These are phyloP conservation scores for Xylaria sp. DNA, from an alignment of 2,329 filamentous ascomycete genomes.

Conservation along the genomic window DNA sequence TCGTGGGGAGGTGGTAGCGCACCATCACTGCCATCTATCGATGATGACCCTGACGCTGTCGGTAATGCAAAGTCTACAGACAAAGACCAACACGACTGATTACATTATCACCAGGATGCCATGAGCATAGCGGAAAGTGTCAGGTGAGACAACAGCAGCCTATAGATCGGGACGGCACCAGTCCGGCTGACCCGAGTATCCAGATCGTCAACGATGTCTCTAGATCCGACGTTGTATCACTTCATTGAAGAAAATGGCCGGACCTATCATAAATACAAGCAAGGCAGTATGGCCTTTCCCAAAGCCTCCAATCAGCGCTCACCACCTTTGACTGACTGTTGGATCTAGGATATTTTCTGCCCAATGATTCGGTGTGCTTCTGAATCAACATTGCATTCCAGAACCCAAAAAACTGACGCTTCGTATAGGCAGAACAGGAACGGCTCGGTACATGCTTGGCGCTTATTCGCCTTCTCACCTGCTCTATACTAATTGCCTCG, in stretches of 20 bases:
- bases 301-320: background rate
- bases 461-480: background rate
- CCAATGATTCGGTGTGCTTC: constrained; percentile 46
- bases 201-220: constrained; percentile 48
- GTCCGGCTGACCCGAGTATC: constrained; percentile 5
- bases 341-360: constrained; percentile 48
- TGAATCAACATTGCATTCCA: background rate
- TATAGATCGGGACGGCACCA: background rate
- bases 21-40: constrained; percentile 45
- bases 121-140: constrained; percentile 34
- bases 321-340: constrained; percentile 20
- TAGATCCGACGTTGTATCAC: constrained; percentile 45
- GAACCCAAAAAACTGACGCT: constrained; percentile 17
- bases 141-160: constrained; percentile 25
- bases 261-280: constrained; percentile 49
- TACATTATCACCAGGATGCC: constrained; percentile 26
- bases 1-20: constrained; percentile 45
- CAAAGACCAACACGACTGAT: constrained; percentile 15
- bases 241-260: constrained; percentile 48
- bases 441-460: constrained; percentile 42
- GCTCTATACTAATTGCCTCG: constrained; percentile 7
- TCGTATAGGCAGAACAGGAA: constrained; percentile 49
- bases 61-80: constrained; percentile 21
- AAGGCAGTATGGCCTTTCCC: constrained; percentile 45
- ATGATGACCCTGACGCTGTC: constrained; percentile 39